These are phyloP conservation scores for Termitomyces sp. DNA, from an alignment of 768 basidiomycete species.

Conservation along the genomic window DNA sequence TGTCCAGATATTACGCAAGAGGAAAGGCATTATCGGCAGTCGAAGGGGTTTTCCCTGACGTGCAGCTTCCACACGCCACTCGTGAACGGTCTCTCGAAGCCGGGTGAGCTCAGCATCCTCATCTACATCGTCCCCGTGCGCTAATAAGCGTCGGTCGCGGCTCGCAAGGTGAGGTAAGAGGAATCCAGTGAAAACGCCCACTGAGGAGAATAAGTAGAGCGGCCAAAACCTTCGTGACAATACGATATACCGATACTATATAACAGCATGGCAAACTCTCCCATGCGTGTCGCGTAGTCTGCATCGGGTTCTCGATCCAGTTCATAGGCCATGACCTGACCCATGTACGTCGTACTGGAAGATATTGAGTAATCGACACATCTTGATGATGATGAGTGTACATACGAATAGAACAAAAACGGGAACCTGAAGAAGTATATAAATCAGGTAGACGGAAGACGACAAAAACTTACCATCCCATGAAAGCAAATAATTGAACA, in stretches of 20 bases:
- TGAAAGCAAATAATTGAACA: constrained; percentile 93
- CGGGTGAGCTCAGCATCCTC: constrained; percentile 70
- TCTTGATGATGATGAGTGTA: constrained; percentile 1
- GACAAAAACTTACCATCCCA: constrained; percentile 73
- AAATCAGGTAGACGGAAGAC: constrained; percentile 1
- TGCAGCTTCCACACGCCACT: constrained; percentile 84
- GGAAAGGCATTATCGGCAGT: constrained; percentile 85
- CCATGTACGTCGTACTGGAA: constrained; percentile 83
- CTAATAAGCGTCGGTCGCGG: constrained; percentile 76
- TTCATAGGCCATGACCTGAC: constrained; percentile 89
- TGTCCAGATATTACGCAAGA: constrained; percentile 91
- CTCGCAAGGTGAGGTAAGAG: constrained; percentile 76
- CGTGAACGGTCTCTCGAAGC: constrained; percentile 62
- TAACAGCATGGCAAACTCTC: constrained; percentile 84
- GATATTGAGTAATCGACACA: background rate
- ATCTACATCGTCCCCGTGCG: constrained; percentile 62
- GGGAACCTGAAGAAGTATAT: constrained; percentile 61
- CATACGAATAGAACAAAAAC: constrained; percentile 87
- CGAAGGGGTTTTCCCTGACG: constrained; percentile 66
- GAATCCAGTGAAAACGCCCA: constrained; percentile 79
- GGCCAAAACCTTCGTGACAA: background rate
- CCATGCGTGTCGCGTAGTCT: constrained; percentile 79
- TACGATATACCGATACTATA: constrained; percentile 74
- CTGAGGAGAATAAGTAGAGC: constrained; percentile 31
- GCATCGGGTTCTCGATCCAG: constrained; percentile 65